Base-by-base conservation (phyloP, 805 yeast species). In the Wickerhamiella sorbophila region DNA sequence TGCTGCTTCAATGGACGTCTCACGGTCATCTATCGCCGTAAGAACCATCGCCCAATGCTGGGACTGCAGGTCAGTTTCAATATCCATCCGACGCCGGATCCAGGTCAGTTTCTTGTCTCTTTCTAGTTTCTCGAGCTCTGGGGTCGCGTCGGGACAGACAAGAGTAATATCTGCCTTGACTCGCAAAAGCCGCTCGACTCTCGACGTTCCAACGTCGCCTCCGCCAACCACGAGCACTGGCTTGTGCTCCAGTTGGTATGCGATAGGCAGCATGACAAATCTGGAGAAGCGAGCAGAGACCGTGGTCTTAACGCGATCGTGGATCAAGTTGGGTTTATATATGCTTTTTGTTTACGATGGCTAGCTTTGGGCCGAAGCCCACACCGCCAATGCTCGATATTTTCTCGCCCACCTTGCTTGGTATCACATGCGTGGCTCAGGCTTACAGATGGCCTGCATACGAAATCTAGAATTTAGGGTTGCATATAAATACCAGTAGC, bases 161-260 rank as follows among this genome's bases (percentile, higher is more conserved):
- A 83, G 77, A 0, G 85, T 77, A 33, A 83, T 69, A 40, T 65
- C 66, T 8, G 91, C 88, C 48, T 77, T 71, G 0, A 93, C 87
- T 15, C 71, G 70, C 3, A 81, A 56, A 17, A 83, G 63, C 52
- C 79, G 83, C 41, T 69, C 64, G 3, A 82, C 74, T 40, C 94
- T 61, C 15, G 84, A 71, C 9, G 76, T 64, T 0, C 86, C 94
- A 6, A 83, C 94, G 37, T 58, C 61, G 6, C 67, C 67, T 5
- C 79, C 85, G 0, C 94, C 94, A 33, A 82, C 72, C 1, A 82
- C 80, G 8, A 82, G 64, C 14, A 80, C 82, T 49, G 72, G 82
- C 37, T 69, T 69, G 48, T 68, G 70, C 61, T 45, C 36, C 26
- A 49, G 38, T 15, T 42, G 45, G 45, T 46, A 45, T 16, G 56